Percentiles rank a stretch among this genome's conserved stretches.
Conservation (phyloP, 805 yeast genomes). For the Wickerhamiella siamensis region DNA sequence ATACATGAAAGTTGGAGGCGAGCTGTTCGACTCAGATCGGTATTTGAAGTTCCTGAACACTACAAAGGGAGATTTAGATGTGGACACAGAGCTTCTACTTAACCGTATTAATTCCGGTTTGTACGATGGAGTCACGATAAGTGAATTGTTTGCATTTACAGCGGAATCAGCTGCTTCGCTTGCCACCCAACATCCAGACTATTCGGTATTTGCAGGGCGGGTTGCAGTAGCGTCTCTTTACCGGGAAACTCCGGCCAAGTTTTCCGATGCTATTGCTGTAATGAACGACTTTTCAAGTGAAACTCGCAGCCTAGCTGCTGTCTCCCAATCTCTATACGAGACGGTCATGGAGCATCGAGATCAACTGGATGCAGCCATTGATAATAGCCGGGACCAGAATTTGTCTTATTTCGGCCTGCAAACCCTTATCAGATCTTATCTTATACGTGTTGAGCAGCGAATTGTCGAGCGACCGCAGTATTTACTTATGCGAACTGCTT, state of each 20-base stretch:
- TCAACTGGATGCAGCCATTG: conserved; percentile 51
- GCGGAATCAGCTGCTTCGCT: conserved; percentile 93
- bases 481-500: conserved; percentile 71
- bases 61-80: conserved; percentile 29
- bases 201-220: conserved; percentile 71
- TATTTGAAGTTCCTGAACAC: neutral
- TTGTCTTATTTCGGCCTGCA: conserved; percentile 77
- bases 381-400: conserved; percentile 51
- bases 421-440: conserved; percentile 68
- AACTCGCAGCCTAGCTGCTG: conserved; percentile 43
- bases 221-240: conserved; percentile 79
- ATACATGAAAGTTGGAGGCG: neutral
- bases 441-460: conserved; percentile 41
- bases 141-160: conserved; percentile 30
- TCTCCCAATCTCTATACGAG: conserved; percentile 44
- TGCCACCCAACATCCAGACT: conserved; percentile 93
- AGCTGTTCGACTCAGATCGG: neutral
- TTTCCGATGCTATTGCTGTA: conserved; percentile 52
- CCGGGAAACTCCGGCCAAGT: conserved; percentile 70
- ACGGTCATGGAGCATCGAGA: conserved; percentile 44
- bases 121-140: conserved; percentile 77
- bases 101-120: conserved; percentile 84
- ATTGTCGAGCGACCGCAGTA: conserved; percentile 80
- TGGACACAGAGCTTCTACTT: conserved; percentile 77
- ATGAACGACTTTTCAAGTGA: conserved; percentile 54